A percentile compares a stretch with the other conserved stretches of the same genome.
These are phyloP conservation scores for Pseudomonodictys pantanalensis DNA, from an alignment of 495 filamentous ascomycete species.

Conservation along the genomic window DNA sequence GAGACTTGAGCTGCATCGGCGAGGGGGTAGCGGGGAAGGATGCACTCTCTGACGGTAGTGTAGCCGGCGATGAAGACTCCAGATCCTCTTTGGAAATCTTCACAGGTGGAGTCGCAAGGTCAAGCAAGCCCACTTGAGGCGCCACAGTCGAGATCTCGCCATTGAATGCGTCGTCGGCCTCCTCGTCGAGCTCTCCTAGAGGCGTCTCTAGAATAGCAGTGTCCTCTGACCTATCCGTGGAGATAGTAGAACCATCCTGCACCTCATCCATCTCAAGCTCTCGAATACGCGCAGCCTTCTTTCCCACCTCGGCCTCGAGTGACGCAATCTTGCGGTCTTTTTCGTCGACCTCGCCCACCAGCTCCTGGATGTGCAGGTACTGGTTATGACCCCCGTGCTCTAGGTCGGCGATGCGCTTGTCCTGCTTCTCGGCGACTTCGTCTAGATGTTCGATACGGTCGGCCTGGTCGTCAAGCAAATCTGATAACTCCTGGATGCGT, in stretches of 20 bases:
- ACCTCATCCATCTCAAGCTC: background rate
- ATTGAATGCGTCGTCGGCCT: background rate
- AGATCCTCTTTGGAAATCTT: too few species aligned
- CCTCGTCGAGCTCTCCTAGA: too few species aligned
- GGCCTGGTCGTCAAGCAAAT: background rate
- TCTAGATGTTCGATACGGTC: background rate
- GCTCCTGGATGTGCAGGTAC: background rate
- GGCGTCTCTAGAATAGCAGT: too few species aligned
- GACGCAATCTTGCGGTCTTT: background rate
- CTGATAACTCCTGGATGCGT: background rate
- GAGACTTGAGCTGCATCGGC: too few species aligned
- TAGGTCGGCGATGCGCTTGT: background rate
- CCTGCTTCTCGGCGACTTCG: background rate
- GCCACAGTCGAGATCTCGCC: too few species aligned
- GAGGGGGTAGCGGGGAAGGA: too few species aligned
- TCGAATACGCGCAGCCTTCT: background rate
- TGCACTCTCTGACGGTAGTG: too few species aligned
- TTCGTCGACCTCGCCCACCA: background rate
- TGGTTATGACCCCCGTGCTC: background rate
- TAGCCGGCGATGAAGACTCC: too few species aligned
- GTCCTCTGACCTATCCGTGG: too few species aligned
- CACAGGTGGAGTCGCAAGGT: too few species aligned
- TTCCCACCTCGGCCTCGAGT: background rate
- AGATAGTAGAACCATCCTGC: background rate
- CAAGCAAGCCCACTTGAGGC: too few species aligned